A percentile compares a stretch with the other conserved stretches of the same genome.
Conservation (phyloP, 129 eudicot genomes). For the Tagetes patula region DNA sequence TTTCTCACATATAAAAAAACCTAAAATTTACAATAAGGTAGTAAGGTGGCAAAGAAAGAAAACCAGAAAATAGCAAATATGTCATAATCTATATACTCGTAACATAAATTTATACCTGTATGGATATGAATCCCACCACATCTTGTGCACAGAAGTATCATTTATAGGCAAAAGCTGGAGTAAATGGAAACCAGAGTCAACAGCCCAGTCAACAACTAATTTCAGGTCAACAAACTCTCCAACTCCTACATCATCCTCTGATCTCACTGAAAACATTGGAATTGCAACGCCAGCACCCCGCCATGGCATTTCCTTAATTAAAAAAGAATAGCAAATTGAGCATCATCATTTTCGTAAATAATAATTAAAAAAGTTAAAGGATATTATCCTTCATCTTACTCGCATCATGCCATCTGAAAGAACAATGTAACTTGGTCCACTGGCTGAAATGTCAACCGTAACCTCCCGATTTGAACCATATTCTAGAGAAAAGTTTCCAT, state of each 20-base stretch:
- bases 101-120: conserved; percentile 55
- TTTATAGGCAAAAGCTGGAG: conserved; percentile 95
- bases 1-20: background rate
- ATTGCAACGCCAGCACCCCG: conserved; percentile 97
- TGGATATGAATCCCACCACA: conserved; percentile 99
- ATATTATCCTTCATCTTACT: conserved; percentile 45
- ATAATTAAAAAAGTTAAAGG: background rate
- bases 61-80: background rate
- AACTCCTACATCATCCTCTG: conserved; percentile 88
- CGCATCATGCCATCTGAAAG: conserved; percentile 95
- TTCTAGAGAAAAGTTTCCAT: conserved; percentile 60
- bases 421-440: conserved; percentile 65
- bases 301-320: conserved; percentile 90
- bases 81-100: background rate
- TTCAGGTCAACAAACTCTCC: conserved; percentile 99
- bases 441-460: conserved; percentile 49
- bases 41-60: background rate
- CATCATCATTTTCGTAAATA: background rate
- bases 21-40: background rate
- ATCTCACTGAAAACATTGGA: conserved; percentile 94
- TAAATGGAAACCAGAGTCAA: conserved; percentile 85
- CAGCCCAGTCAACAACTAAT: conserved; percentile 94
- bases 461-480: conserved; percentile 77
- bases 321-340: background rate
- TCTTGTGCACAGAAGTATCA: conserved; percentile 90